Conservation (phyloP, 148 eudicot species). For the Pouteria glomerata region DNA sequence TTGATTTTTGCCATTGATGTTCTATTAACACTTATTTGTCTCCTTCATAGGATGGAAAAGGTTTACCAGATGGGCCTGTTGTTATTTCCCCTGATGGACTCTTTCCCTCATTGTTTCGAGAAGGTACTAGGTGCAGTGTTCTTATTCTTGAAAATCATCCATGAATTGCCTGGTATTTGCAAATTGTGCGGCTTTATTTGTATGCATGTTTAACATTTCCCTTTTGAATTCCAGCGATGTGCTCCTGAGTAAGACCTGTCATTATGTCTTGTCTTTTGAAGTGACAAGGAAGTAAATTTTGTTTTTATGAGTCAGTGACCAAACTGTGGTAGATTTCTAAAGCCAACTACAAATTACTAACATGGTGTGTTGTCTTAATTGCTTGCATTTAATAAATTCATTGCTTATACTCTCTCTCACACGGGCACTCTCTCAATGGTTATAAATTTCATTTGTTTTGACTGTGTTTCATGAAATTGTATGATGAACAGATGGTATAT, state of each 20-base stretch:
- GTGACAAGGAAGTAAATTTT: too few species aligned
- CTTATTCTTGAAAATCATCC: slow-evolving; percentile 1
- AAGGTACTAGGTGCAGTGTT: slow-evolving; percentile 44
- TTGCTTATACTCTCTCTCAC: too few species aligned
- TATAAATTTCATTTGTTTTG: too few species aligned
- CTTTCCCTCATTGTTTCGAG: slow-evolving; percentile 90
- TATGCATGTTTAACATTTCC: neutral
- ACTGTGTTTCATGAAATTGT: too few species aligned
- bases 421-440: too few species aligned
- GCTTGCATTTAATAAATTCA: too few species aligned
- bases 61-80: slow-evolving; percentile 91
- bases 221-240: neutral
- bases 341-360: too few species aligned
- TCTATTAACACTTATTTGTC: slow-evolving; percentile 5
- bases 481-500: too few species aligned
- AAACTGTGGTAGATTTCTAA: too few species aligned
- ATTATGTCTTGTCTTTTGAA: neutral
- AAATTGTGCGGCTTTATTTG: neutral
- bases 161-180: neutral
- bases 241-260: neutral
- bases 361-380: too few species aligned
- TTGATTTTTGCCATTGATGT: neutral
- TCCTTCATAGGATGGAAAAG: slow-evolving; percentile 73
- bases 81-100: slow-evolving; percentile 97
- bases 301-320: too few species aligned